Evolutionary conservation across 805 yeast genomes (phyloP), one percentile per base, ranked within the genome.

Genomic region (Cyberlindnera mrakii): DNA sequence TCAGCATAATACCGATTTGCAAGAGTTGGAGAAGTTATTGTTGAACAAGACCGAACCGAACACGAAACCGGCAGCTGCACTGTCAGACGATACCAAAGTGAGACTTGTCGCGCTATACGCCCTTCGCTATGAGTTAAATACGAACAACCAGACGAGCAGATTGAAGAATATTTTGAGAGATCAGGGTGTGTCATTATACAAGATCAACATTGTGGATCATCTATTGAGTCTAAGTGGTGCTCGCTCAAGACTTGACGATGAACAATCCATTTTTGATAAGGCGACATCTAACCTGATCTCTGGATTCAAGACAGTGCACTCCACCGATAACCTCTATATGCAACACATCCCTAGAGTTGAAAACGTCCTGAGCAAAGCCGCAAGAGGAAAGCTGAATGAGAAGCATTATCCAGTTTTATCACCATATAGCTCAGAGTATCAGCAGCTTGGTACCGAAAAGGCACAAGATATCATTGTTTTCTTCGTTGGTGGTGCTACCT

Each of bases 401-500:
- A 60, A 58, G 16, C 49, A 40, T n/a, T 75, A 71, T 49, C 80
- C 77, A 20, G 68, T 74, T 20, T 61, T 72, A 41, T 68, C 69
- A 27, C 62, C 69, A 27, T 52, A 52, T 20, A 41, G 46, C n/a
- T 37, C 42, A 6, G 42, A 50, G n/a, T 53, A 54, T 33, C 41
- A 15, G 8, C 39, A 52, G 32, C n/a, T 56, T 19, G 42, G 53
- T 42, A 15, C 37, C 30, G 66, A 67, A 25, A 66, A 69, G 23
- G 70, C 75, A 1, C 85, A 82, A 53, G 90, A 85, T 52, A 67
- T 85, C n/a, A 72, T 85, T 4, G 67, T 85, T 1, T 85, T 80
- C 57, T 64, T 85, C 41, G 78, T 87, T 40, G 98, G 97, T 6
- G 99, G 99, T 14, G 83, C 77, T 2, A 91, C 98, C 1, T 88